phyloP scores from a whole-genome alignment of 805 yeast species.

The Kluyveromyces dobzhanskii region DNA sequence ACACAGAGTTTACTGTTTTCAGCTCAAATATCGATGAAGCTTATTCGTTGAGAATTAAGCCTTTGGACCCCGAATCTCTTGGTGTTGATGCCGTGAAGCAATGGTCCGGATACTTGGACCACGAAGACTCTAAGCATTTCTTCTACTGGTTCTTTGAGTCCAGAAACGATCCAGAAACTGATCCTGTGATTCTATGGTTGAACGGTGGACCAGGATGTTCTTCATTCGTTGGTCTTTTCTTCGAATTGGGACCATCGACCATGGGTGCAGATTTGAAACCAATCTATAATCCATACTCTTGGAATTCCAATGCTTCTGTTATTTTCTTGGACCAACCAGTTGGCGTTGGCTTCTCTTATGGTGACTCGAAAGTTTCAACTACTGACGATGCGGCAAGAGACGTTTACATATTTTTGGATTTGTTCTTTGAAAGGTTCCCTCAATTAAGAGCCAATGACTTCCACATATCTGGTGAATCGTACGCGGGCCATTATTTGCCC shows the following conservation, averaged over 20 bases:
- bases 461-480: constrained; percentile 81
- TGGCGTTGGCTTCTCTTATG: constrained; percentile 84
- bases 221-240: constrained; percentile 79
- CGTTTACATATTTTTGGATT: constrained; percentile 72
- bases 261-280: constrained; percentile 60
- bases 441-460: constrained; percentile 49
- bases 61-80: constrained; percentile 31
- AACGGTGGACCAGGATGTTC: constrained; percentile 98
- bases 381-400: constrained; percentile 83
- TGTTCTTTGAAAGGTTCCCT: constrained; percentile 81
- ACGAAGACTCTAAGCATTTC: constrained; percentile 70
- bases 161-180: constrained; percentile 75
- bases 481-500: constrained; percentile 80
- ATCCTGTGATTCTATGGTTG: constrained; percentile 81
- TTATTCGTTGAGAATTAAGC: constrained; percentile 19
- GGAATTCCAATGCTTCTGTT: constrained; percentile 88
- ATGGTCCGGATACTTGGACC: constrained; percentile 76
- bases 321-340: constrained; percentile 93
- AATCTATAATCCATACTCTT: constrained; percentile 71
- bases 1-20: constrained; percentile 2
- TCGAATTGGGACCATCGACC: constrained; percentile 85
- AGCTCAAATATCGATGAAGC: constrained; percentile 11
- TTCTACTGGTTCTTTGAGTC: constrained; percentile 94
- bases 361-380: constrained; percentile 50
- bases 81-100: constrained; percentile 78